Base-by-base conservation (phyloP, 2,329 filamentous ascomycete species). In the Apiospora kogelbergensis region DNA sequence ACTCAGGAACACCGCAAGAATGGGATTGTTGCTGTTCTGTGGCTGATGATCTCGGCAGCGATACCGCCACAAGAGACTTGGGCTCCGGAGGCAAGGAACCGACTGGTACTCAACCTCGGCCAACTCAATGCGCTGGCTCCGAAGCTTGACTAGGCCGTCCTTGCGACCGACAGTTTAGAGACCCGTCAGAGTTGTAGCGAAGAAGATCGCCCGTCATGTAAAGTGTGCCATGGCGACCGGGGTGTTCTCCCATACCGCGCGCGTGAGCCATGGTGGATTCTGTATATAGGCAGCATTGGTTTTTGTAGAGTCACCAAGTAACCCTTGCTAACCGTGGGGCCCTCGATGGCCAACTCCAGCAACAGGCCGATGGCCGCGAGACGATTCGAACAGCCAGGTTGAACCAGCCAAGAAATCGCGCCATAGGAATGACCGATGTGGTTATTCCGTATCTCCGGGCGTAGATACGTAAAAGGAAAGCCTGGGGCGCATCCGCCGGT, bases 281-380 rank as follows among this genome's bases (percentile, higher is more conserved):
- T 65, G 2, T 24, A 71, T 53, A 45, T 67, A 71, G n/a, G 60
- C 60, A 15, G 65, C 46, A 3, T 63, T 63, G 20, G 70, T 71
- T 63, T 68, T 69, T 22, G 44, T 22, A 2, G 44, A 11, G 41
- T 69, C 60, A 13, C 22, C 37, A 15, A 44, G 67, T 71, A 71
- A 7, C 70, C 70, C 26, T 66, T 26, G 17, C 48, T 41, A 20
- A 70, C 69, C 22, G 67, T 45, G 6, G 69, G 69, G 26, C 69
- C 69, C 41, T 68, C 67, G 7, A 70, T 45, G 46, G 26, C 64
- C 10, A 70, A 67, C 41, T 70, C n/a, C 69, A 10, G 65, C 69
- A 11, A 63, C 40, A 22, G 42, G 11, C 69, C 67, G 17, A 68
- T 48, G 24, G 64, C 64, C 6, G 53, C 53, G 37, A 70, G 65